Evolutionary conservation across 176 grass and related monocot species (phyloP).

Genomic region (Carex littledalei): DNA sequence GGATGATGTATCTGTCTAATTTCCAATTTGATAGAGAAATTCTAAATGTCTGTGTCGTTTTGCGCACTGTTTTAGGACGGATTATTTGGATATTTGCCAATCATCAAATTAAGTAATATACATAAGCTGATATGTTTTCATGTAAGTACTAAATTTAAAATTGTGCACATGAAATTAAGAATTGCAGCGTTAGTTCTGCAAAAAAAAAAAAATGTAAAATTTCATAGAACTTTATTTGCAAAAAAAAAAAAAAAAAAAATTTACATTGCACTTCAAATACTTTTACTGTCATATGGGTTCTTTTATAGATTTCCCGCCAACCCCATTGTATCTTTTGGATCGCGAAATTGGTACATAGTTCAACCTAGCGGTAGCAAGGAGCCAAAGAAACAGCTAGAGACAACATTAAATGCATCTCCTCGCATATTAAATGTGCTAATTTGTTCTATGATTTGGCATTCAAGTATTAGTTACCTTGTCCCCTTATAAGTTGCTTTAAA

Average conservation of each 20-base stretch:
- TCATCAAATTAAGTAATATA: no score
- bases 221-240: no score
- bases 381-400: neutral
- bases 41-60: no score
- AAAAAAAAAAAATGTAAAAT: neutral
- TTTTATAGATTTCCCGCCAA: neutral
- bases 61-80: no score
- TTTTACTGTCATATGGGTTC: neutral
- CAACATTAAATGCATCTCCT: neutral
- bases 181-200: neutral
- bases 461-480: neutral
- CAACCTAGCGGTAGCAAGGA: neutral
- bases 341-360: neutral
- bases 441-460: conserved; percentile 19
- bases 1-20: no score
- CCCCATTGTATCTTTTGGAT: neutral
- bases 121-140: no score
- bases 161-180: neutral
- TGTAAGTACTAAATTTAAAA: no score
- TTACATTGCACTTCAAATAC: neutral
- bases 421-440: neutral
- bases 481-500: conserved; percentile 13
- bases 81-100: no score
- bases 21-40: no score
- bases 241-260: neutral